Conservation (phyloP, 2,329 filamentous ascomycete species). For the Cytospora leucostoma region DNA sequence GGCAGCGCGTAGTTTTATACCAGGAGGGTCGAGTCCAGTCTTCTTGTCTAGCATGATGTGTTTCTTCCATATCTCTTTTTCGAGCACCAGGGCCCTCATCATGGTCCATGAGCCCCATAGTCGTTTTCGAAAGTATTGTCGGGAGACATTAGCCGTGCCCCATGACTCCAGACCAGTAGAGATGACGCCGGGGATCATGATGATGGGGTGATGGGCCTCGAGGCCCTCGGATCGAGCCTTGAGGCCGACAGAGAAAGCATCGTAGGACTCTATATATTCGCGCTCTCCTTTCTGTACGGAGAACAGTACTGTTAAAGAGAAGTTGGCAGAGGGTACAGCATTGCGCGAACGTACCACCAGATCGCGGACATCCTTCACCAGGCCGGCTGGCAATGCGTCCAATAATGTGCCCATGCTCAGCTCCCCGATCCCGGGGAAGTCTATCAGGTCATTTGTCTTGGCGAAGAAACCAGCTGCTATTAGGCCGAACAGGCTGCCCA, state of each 20-base stretch:
- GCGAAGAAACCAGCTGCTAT: slow-evolving; percentile 89
- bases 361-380: slow-evolving; percentile 83
- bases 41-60: slow-evolving; percentile 96
- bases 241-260: slow-evolving; percentile 88
- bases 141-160: slow-evolving; percentile 83
- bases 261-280: slow-evolving; percentile 80
- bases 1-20: slow-evolving; percentile 86
- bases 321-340: background rate
- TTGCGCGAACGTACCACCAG: slow-evolving; percentile 65
- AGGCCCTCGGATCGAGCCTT: slow-evolving; percentile 82
- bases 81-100: slow-evolving; percentile 92
- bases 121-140: slow-evolving; percentile 90
- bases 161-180: slow-evolving; percentile 96
- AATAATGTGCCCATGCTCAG: slow-evolving; percentile 82
- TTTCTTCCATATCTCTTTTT: slow-evolving; percentile 92
- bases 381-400: slow-evolving; percentile 82
- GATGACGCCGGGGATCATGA: slow-evolving; percentile 98
- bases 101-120: slow-evolving; percentile 99
- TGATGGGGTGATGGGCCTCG: slow-evolving; percentile 78
- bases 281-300: slow-evolving; percentile 72
- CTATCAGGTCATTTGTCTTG: slow-evolving; percentile 84
- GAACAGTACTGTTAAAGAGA: slow-evolving; percentile 26
- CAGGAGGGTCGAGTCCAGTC: slow-evolving; percentile 87
- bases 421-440: slow-evolving; percentile 69
- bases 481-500: slow-evolving; percentile 89